Evolutionary conservation across 257 asterid genomes (phyloP), one percentile per base, ranked within the genome.

Genomic region (Lavandula angustifolia): DNA sequence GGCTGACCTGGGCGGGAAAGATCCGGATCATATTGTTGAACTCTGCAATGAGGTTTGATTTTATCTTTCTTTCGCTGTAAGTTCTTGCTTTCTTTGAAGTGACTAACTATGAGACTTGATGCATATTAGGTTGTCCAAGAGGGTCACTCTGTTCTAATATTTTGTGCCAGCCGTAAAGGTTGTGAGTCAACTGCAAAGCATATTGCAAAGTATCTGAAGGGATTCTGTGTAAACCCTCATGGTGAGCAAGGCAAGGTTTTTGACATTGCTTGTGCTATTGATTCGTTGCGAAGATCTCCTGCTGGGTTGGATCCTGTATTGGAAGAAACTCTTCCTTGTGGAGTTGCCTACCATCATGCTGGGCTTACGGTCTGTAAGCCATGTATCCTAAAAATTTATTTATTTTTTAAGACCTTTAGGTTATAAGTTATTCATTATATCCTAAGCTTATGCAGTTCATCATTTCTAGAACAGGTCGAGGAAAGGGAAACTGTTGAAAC

Each of bases 311-410:
- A 92, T 78, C 90, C 97, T 58, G 34, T 81, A 61, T 84, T 92
- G 31, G 91, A 87, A 83, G 99, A 87, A 84, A 89, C 95, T 74
- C 90, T 92, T 82, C 97, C 96, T 60, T 35, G 77, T 64, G 97
- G 99, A 74, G 99, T 92, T 73, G 99, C 99, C 44, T 92, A 92
- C 75, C 99, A 92, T 81, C 99, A 92, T 71, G 99, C 99, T 68
- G 99, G 99, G 63, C 96, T 92, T 69, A 92, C 95, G 60, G 99
- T 92, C 76, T 58, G 80, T 66, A 33, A 37, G 31, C 37, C 37
- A 47, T 5, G 44, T 52, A 16, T 71, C 64, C 61, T 56, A 55
- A 69, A 74, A 64, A 50, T 54, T 73, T 57, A 50, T 65, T 75
- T 52, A 57, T 43, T 50, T 67, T 64, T 60, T 63, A 9, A 60